Evolutionary conservation across 768 basidiomycete species (phyloP).

Genomic region (Flagelloscypha sp.): DNA sequence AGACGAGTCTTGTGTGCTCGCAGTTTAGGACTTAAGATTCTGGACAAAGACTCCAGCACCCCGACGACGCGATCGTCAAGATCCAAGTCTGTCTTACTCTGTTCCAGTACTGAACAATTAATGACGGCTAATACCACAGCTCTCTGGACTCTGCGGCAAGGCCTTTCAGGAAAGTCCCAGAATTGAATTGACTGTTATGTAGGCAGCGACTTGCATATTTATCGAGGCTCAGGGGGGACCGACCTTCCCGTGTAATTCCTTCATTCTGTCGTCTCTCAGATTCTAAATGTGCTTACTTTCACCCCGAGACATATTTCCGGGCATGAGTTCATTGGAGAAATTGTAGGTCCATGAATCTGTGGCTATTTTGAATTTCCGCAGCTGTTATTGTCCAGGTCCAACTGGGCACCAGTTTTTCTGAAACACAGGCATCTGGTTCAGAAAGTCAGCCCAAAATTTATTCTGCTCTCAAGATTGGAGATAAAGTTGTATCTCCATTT

Average conservation of each 20-base stretch:
- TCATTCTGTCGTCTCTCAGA: neutral
- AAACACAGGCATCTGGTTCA: slow-evolving; percentile 20
- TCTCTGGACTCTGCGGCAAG: slow-evolving; percentile 56
- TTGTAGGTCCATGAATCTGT: no score
- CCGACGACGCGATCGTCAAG: slow-evolving; percentile 75
- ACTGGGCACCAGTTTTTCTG: slow-evolving; percentile 52
- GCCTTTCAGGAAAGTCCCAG: slow-evolving; percentile 2
- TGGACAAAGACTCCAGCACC: slow-evolving; percentile 51
- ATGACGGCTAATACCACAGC: slow-evolving; percentile 37
- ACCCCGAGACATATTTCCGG: slow-evolving; percentile 60
- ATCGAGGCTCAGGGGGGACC: slow-evolving; percentile 53
- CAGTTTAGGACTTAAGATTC: neutral
- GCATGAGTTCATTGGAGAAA: slow-evolving; percentile 72
- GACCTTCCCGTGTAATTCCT: slow-evolving; percentile 10
- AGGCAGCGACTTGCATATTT: slow-evolving; percentile 70
- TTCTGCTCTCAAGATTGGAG: slow-evolving; percentile 54
- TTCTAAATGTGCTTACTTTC: slow-evolving; percentile 1
- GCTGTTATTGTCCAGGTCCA: no score
- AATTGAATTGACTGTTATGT: slow-evolving; percentile 2
- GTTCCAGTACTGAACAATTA: neutral
- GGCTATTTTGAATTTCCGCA: no score
- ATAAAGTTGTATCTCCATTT: slow-evolving; percentile 76
- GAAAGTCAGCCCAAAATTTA: slow-evolving; percentile 55
- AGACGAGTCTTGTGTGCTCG: slow-evolving; percentile 17
- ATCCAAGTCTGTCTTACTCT: slow-evolving; percentile 46